Base-by-base conservation (phyloP, 352 stramenopile genomes). In the Phytophthora chlamydospora region DNA sequence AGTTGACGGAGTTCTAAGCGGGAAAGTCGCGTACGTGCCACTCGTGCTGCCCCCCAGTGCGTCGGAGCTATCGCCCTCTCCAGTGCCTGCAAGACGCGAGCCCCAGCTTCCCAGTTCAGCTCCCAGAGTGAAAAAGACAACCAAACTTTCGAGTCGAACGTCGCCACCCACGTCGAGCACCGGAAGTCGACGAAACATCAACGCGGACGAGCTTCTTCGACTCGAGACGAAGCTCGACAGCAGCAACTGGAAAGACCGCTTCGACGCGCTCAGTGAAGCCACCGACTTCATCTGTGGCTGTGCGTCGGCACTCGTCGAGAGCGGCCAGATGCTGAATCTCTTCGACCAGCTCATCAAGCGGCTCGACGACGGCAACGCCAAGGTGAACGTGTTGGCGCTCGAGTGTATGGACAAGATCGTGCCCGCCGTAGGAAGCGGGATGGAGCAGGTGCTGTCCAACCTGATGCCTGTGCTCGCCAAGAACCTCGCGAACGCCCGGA, bases 161-260 rank as follows among this genome's bases (percentile, higher is more conserved):
- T 61, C 61, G 3, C 17, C 73, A 1, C 51, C 42, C 9, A 21
- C 46, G 17, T 69, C 56, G 16, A 68, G 41, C 58, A 63, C 33
- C 40, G 62, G 38, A 69, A 58, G 35, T 46, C 49, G 60, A 60
- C 60, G 42, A 38, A 68, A 40, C 11, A 38, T 89, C n/a, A 78
- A 89, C 24, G 40, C 36, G 10, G 72, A 84, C 1, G 58, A 62
- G 10, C 46, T 94, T 10, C 46, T 61, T 49, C 45, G 44, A n/a
- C 48, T 94, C 10, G 56, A 77, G 4, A 73, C 62, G 10, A 75
- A 75, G 17, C 76, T 94, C 13, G 73, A 88, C 5, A 91, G 80
- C 45, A 82, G 59, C 59, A 91, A 91, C 55, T 94, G 83, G 85
- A 91, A 90, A 66, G 83, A 91, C 41, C 83, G 85, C 0, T 85